Percentiles rank a stretch among this genome's conserved stretches.
These are phyloP conservation scores for Kalaharituber pfeilii DNA, from an alignment of 2,329 filamentous ascomycete species.

Conservation along the genomic window DNA sequence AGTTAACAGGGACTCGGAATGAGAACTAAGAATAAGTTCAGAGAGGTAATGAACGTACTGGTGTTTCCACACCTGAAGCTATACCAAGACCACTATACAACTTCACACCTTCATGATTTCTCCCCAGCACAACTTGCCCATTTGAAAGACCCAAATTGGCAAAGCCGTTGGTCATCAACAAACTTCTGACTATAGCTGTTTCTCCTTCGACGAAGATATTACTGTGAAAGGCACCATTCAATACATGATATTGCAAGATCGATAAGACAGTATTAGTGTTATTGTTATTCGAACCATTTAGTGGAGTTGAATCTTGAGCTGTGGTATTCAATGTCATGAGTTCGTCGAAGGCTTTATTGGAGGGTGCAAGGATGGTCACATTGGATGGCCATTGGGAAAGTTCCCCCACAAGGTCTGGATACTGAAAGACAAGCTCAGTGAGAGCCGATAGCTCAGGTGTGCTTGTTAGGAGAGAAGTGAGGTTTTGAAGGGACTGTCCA, in stretches of 20 bases:
- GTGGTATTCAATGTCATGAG: background rate
- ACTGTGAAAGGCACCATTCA: conserved; percentile 34
- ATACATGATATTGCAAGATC: conserved; percentile 41
- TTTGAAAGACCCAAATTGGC: conserved; percentile 40
- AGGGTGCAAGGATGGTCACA: background rate
- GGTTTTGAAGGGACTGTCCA: background rate
- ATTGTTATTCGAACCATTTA: background rate
- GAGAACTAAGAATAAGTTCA: too few species aligned
- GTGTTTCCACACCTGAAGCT: conserved; percentile 19
- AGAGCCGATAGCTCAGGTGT: background rate
- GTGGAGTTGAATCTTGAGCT: background rate
- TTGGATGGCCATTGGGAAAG: background rate
- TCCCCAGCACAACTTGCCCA: conserved; percentile 22
- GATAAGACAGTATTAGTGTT: background rate
- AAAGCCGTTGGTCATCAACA: conserved; percentile 30
- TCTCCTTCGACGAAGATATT: conserved; percentile 20
- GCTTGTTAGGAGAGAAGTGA: background rate
- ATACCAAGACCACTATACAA: conserved; percentile 38
- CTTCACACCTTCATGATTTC: conserved; percentile 26
- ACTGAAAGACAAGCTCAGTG: background rate
- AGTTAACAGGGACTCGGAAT: too few species aligned
- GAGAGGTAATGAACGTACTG: conserved; percentile 21
- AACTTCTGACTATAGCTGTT: conserved; percentile 26
- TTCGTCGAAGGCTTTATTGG: background rate
- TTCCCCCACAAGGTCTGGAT: background rate